A percentile compares a stretch with the other conserved stretches of the same genome.
Conservation (phyloP, 441 rosid species). For the Pelargonium exstipulatum region DNA sequence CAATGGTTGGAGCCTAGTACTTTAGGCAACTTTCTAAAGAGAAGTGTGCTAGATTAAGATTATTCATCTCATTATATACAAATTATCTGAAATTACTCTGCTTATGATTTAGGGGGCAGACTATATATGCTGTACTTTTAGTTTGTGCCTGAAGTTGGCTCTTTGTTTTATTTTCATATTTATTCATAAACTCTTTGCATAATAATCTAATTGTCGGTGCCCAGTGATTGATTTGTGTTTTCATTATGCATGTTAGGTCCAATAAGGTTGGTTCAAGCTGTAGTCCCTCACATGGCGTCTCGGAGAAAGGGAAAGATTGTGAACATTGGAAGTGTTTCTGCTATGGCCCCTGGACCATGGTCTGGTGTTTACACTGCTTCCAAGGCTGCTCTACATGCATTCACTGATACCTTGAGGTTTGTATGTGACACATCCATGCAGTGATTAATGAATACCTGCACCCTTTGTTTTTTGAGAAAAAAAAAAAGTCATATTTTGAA, state of each 20-base stretch:
- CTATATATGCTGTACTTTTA: too few relatives aligned
- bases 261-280: slow-evolving; percentile 72
- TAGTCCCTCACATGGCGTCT: slow-evolving; percentile 74
- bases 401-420: slow-evolving; percentile 75
- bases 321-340: slow-evolving; percentile 66
- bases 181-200: background rate
- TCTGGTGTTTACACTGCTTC: slow-evolving; percentile 70
- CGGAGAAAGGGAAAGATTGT: slow-evolving; percentile 67
- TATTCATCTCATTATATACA: background rate
- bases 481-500: too few relatives aligned
- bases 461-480: too few relatives aligned
- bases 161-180: background rate
- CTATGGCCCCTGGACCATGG: slow-evolving; percentile 63
- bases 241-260: slow-evolving; percentile 28
- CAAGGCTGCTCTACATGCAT: slow-evolving; percentile 76
- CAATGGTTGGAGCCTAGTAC: too few relatives aligned
- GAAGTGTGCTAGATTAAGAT: background rate
- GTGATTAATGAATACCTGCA: too few relatives aligned
- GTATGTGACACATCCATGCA: background rate
- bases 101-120: too few relatives aligned
- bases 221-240: background rate
- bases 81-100: background rate
- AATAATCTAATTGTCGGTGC: background rate
- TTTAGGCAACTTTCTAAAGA: background rate
- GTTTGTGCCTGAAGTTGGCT: background rate